A percentile compares a stretch with the other conserved stretches of the same genome.
Evolutionary conservation across 768 basidiomycete species (phyloP).

Genomic region (Podaxis sp.): DNA sequence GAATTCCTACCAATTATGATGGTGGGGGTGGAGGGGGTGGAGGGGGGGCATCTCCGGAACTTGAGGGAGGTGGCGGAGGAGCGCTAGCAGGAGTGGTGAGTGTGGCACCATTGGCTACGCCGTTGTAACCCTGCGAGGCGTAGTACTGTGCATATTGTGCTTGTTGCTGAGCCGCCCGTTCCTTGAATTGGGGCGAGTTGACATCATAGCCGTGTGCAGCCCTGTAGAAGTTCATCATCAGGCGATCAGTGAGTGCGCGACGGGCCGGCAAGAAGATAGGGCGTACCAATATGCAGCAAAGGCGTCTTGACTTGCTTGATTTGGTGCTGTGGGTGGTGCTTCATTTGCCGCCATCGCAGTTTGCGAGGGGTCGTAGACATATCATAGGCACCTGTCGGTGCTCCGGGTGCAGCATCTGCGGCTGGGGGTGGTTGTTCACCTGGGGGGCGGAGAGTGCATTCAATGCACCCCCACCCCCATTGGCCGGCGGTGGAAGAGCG

Average conservation of each 20-base stretch:
- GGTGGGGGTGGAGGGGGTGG: slow-evolving; percentile 2
- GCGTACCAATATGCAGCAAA: slow-evolving; percentile 52
- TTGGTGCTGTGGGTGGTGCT: slow-evolving; percentile 9
- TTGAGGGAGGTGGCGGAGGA: slow-evolving; percentile 2
- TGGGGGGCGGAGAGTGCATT: slow-evolving; percentile 50
- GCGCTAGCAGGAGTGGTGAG: slow-evolving; percentile 5
- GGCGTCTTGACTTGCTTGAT: slow-evolving; percentile 33
- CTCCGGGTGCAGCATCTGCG: slow-evolving; percentile 32
- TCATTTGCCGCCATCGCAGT: background rate
- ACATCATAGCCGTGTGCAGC: slow-evolving; percentile 79
- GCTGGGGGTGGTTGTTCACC: slow-evolving; percentile 41
- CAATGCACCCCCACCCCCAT: too few relatives aligned
- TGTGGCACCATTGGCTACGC: slow-evolving; percentile 1
- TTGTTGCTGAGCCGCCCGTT: slow-evolving; percentile 68
- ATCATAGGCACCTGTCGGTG: slow-evolving; percentile 51
- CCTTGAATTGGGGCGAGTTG: slow-evolving; percentile 72
- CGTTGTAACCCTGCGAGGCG: slow-evolving; percentile 33
- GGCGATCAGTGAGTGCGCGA: too few relatives aligned
- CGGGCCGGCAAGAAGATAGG: slow-evolving; percentile 9
- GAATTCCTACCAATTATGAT: background rate
- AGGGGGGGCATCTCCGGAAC: slow-evolving; percentile 1
- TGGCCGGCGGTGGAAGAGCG: slow-evolving; percentile 41
- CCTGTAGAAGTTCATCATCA: slow-evolving; percentile 35
- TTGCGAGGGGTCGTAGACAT: slow-evolving; percentile 26
- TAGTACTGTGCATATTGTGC: slow-evolving; percentile 68